Conservation (phyloP, 176 grass and related monocot species). For the Cenchrus fungigraminus region DNA sequence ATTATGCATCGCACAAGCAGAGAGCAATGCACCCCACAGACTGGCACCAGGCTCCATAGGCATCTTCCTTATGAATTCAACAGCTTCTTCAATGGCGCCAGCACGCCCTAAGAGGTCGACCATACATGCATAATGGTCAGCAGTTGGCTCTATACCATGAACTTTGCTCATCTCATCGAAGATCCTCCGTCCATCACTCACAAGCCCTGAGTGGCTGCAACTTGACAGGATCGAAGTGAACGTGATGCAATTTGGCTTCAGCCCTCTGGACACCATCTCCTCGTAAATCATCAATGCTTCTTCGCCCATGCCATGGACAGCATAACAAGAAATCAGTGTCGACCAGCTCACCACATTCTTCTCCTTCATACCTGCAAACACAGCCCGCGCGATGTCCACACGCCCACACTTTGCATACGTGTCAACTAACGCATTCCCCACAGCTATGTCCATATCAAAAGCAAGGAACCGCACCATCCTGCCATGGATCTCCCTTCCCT, state of each 20-base stretch:
- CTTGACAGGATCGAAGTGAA: constrained; percentile 61
- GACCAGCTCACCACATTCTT: constrained; percentile 66
- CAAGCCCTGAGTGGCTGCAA: constrained; percentile 61
- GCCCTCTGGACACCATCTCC: constrained; percentile 46
- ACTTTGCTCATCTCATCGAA: constrained; percentile 50
- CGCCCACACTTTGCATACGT: constrained; percentile 64
- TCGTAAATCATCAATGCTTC: constrained; percentile 46
- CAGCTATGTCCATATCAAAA: constrained; percentile 32
- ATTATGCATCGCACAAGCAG: constrained; percentile 52
- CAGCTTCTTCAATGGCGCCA: constrained; percentile 56
- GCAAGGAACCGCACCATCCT: constrained; percentile 45
- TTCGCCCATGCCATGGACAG: constrained; percentile 55
- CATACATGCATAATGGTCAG: constrained; percentile 73
- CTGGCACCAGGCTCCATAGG: constrained; percentile 48
- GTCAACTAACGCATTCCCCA: constrained; percentile 59
- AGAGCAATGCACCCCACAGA: constrained; percentile 65
- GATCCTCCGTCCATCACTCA: constrained; percentile 47
- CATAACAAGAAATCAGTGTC: constrained; percentile 62
- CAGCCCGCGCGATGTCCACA: background rate
- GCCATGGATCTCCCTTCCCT: constrained; percentile 64
- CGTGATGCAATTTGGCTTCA: constrained; percentile 59
- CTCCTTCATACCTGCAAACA: constrained; percentile 55
- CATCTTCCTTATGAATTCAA: constrained; percentile 50
- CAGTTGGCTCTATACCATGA: constrained; percentile 39
- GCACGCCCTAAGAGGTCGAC: constrained; percentile 64